Evolutionary conservation across 345 rosid species (phyloP).

Genomic region (sweet orange (Citrus sinensis)): DNA sequence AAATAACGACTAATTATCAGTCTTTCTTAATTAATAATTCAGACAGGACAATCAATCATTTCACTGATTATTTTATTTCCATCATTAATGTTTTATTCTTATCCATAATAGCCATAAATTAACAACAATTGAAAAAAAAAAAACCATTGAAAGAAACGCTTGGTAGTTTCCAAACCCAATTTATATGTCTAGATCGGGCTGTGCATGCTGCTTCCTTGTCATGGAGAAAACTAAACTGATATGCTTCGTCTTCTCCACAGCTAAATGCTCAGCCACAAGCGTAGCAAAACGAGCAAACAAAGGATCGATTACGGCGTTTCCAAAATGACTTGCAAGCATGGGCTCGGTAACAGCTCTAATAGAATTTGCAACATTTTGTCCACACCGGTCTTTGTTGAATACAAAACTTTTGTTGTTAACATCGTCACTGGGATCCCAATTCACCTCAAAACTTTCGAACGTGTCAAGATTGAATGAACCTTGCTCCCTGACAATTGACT

Average conservation of each 20-base stretch:
- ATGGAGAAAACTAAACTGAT: constrained; percentile 7
- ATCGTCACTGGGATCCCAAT: neutral
- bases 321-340: constrained; percentile 17
- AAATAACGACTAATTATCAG: too few species aligned
- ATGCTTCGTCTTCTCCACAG: constrained; percentile 3
- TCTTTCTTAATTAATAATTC: too few species aligned
- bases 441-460: neutral
- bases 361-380: constrained; percentile 2
- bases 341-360: constrained; percentile 13
- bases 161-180: too few species aligned
- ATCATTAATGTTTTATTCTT: too few species aligned
- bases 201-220: neutral
- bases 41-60: too few species aligned
- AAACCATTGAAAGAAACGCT: too few species aligned
- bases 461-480: neutral
- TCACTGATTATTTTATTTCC: too few species aligned
- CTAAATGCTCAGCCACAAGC: constrained; percentile 7
- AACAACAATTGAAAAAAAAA: too few species aligned
- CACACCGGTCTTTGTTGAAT: neutral
- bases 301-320: constrained; percentile 12
- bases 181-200: too few species aligned
- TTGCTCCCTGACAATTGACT: neutral
- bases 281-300: constrained; percentile 9
- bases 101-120: too few species aligned
- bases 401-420: neutral